Evolutionary conservation across 2,329 filamentous ascomycete genomes (phyloP), one percentile per base, ranked within the genome.

Genomic region (Meredithiella fracta): DNA sequence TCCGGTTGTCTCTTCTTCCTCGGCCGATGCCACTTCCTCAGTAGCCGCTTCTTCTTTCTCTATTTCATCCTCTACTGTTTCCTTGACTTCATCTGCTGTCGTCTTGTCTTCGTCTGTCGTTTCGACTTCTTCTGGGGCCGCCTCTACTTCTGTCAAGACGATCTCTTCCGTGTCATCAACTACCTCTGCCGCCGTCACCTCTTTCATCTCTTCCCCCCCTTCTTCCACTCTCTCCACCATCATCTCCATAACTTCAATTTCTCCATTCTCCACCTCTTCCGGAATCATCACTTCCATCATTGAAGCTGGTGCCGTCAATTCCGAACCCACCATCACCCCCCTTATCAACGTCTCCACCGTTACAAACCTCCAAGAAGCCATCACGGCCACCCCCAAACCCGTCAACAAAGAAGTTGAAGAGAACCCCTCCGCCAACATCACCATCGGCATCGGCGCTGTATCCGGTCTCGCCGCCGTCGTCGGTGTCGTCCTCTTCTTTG

Each of bases 391-490:
- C 17, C 14, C 29, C 15, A 49, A 47, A 38, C 53, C 34, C 26
- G 22, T 14, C 11, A 6, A 53, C 3, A 22, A 31, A 22, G 47
- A 37, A 14, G 47, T 47, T 4, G 8, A 34, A 5, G 52, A 26
- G 25, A 56, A 54, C 53, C 17, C 53, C 20, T 31, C 40, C 22
- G 42, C 34, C 42, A 58, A 58, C 49, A 54, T 49, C 9, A 23
- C 34, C 20, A 58, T 58, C 17, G 57, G 57, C 14, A 17, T 58
- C 47, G 57, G 57, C 20, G 54, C 57, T 15, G 54, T 53, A 23
- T 54, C 53, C 31, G 57, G 57, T 25, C 57, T 58, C 20, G 54
- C 51, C 38, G 54, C 50, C 42, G 53, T 58, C 50, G 29, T 58
- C 40, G 57, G 53, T 44, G 38, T 58, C 31, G 49, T 58, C 50